These are phyloP conservation scores for Dorcoceras hygrometricum DNA, from an alignment of 257 asterid species.

Conservation along the genomic window DNA sequence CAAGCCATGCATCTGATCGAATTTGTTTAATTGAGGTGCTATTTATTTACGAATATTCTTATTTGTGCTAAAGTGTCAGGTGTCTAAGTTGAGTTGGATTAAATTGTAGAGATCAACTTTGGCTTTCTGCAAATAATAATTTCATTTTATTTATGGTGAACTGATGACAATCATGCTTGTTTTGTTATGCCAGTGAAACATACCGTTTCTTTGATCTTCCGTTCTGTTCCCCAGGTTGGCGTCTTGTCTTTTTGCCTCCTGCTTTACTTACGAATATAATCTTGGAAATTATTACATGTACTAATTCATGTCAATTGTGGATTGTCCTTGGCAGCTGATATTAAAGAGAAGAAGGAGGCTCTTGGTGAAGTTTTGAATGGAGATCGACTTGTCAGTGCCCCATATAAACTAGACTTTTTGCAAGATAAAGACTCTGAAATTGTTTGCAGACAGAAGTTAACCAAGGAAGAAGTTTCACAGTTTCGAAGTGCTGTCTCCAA, in stretches of 20 bases:
- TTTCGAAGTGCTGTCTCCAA: conserved; percentile 54
- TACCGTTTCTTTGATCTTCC: conserved; percentile 73
- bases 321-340: conserved; percentile 31
- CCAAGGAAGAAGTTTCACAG: conserved; percentile 39
- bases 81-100: no score
- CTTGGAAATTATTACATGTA: background rate
- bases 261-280: background rate
- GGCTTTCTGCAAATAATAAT: no score
- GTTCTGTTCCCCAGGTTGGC: conserved; percentile 60
- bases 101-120: no score
- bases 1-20: no score
- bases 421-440: conserved; percentile 45
- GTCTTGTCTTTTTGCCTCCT: conserved; percentile 10
- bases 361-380: conserved; percentile 54
- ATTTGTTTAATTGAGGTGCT: no score
- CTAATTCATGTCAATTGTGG: background rate
- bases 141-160: background rate
- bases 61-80: no score
- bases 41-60: no score
- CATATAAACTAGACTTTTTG: conserved; percentile 46
- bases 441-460: conserved; percentile 42
- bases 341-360: conserved; percentile 47
- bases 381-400: conserved; percentile 53
- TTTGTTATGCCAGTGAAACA: conserved; percentile 47
- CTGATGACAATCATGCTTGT: background rate